Evolutionary conservation across 192 early-diverging fungal species (phyloP).

Genomic region (Entomortierella beljakovae): DNA sequence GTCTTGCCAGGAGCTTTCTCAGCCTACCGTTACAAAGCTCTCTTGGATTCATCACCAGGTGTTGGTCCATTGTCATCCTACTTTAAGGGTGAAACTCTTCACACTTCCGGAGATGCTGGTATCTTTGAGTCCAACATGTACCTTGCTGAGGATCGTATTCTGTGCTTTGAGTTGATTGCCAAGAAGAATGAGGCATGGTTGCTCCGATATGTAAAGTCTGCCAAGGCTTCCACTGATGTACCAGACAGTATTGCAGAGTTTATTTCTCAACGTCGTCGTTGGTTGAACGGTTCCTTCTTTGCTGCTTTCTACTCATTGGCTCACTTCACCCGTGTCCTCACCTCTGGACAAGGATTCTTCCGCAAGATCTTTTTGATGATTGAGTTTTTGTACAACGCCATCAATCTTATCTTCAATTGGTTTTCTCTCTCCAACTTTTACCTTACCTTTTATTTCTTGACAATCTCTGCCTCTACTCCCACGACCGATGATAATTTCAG

Average conservation of each 20-base stretch:
- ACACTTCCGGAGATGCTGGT: conserved; percentile 74
- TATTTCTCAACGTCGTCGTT: conserved; percentile 92
- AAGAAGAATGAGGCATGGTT: conserved; percentile 83
- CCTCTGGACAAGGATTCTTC: conserved; percentile 76
- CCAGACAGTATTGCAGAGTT: conserved; percentile 88
- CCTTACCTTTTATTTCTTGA: conserved; percentile 84
- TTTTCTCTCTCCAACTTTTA: conserved; percentile 90
- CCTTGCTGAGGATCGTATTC: conserved; percentile 89
- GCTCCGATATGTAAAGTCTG: conserved; percentile 87
- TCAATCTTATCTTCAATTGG: conserved; percentile 91
- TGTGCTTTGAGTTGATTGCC: conserved; percentile 93
- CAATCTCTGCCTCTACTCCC: conserved; percentile 52
- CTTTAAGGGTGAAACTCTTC: conserved; percentile 93
- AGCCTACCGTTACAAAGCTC: conserved; percentile 88
- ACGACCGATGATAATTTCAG: conserved; percentile 36
- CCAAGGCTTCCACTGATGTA: conserved; percentile 93
- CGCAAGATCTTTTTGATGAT: conserved; percentile 79
- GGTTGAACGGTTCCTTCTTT: conserved; percentile 96
- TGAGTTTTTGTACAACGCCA: conserved; percentile 84
- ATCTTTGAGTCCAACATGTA: conserved; percentile 95
- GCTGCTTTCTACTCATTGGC: conserved; percentile 85
- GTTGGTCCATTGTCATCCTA: conserved; percentile 80
- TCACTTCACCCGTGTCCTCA: conserved; percentile 80
- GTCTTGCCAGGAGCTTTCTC: conserved; percentile 96
- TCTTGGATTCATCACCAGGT: conserved; percentile 73